These are phyloP conservation scores for Fusarium brachygibbosum DNA, from an alignment of 2,329 filamentous ascomycete species.

Conservation along the genomic window DNA sequence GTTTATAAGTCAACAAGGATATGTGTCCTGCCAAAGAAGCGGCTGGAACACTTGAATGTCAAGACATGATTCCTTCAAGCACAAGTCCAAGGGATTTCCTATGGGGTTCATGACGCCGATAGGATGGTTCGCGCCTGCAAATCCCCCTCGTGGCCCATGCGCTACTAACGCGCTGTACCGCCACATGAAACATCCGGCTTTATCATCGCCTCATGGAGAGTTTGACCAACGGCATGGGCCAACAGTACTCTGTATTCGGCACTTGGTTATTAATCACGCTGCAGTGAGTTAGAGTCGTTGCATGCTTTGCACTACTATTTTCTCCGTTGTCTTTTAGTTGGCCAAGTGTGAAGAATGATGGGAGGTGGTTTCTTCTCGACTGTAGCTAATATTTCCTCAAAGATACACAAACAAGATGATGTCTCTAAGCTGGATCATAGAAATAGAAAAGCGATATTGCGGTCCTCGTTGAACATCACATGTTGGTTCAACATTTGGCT, in stretches of 20 bases:
- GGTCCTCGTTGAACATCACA: neutral
- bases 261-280: neutral
- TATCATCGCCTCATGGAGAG: slow-evolving; percentile 24
- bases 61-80: slow-evolving; percentile 2
- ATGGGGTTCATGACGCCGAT: slow-evolving; percentile 38
- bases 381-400: neutral
- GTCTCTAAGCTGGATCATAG: neutral
- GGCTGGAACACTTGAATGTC: neutral
- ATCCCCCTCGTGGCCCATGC: slow-evolving; percentile 38
- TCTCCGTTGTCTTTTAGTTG: neutral
- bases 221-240: slow-evolving; percentile 5
- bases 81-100: slow-evolving; percentile 8
- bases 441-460: neutral
- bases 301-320: too few species aligned
- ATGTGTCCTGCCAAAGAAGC: slow-evolving; percentile 10
- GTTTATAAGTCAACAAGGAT: neutral
- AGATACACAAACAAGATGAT: neutral
- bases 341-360: neutral
- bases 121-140: slow-evolving; percentile 43
- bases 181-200: slow-evolving; percentile 46
- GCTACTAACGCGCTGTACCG: slow-evolving; percentile 25
- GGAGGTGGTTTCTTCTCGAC: neutral
- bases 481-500: neutral
- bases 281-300: neutral
- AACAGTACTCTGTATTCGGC: slow-evolving; percentile 7